Evolutionary conservation across 352 stramenopile genomes (phyloP), one percentile per base, ranked within the genome.

Genomic region (Phytophthora lateralis): DNA sequence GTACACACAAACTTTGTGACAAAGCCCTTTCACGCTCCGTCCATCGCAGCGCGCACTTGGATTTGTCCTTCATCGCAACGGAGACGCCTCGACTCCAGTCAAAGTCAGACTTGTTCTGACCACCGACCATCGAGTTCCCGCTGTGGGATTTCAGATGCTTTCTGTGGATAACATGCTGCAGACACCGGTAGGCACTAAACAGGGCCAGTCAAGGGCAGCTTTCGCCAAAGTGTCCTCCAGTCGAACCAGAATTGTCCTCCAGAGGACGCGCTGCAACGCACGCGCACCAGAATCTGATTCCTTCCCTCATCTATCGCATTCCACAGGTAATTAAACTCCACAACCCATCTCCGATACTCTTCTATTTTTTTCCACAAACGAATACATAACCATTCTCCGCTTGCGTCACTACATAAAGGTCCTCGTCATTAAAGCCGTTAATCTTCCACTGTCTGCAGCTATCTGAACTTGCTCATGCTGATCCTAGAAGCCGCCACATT

Each of bases 391-490:
- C 15, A 24, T 7, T 44, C 18, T 44, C 38, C 0, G 0, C 15
- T 2, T 14, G 6, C 9, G 38, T 44, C 38, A 44, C 38, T 44
- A 44, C 8, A 44, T 44, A 26, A 44, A 44, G 38, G 10, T n/a
- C 5, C 17, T 20, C 14, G 38, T 24, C 38, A 44, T n/a, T 30
- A 14, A 44, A 12, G 9, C 17, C 5, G 17, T 43, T 45, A 45
- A 24, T 26, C n/a, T 46, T 48, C 59, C 42, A 66, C 59, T 61
- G 32, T 66, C 59, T 35, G 50, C 17, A 37, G 49, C 17, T 60
- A 45, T 66, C 58, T 60, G 49, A 27, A 43, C 48, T 39, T 17
- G 12, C 12, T 18, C 26, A 18, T 35, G 17, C 50, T 37, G 12
- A 9, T 11, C 45, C 45, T 24, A 6, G 10, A 10, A 6, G 14